phyloP scores from a whole-genome alignment of 2,329 filamentous ascomycete genomes.

The Trichoderma cornu-damae region DNA sequence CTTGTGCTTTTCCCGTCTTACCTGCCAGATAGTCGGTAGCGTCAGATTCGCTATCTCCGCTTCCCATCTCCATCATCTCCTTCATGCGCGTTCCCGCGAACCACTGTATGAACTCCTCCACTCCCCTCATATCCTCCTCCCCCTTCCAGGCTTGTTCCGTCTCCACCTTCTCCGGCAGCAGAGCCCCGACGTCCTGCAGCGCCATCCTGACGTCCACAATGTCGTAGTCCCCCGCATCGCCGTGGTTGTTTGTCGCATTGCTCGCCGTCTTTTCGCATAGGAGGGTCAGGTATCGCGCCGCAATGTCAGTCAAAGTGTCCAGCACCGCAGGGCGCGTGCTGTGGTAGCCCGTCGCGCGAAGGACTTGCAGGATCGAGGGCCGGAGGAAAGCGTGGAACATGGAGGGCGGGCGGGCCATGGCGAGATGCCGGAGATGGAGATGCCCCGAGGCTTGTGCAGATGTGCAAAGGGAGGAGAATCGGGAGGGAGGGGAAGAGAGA shows the following conservation, averaged over 20 bases:
- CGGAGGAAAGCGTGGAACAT: conserved; percentile 72
- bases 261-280: conserved; percentile 68
- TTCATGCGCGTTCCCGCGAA: conserved; percentile 66
- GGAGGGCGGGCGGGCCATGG: conserved; percentile 44
- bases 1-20: conserved; percentile 33
- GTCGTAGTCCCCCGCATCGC: conserved; percentile 43
- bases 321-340: conserved; percentile 74
- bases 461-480: neutral
- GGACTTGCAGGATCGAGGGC: conserved; percentile 81
- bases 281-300: conserved; percentile 71
- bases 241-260: conserved; percentile 65
- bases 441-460: neutral
- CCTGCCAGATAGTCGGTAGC: conserved; percentile 66
- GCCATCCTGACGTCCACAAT: conserved; percentile 80
- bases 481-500: neutral
- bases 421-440: neutral
- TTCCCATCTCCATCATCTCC: conserved; percentile 77
- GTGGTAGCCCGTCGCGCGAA: conserved; percentile 87
- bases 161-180: conserved; percentile 62
- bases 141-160: conserved; percentile 64
- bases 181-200: conserved; percentile 71
- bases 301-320: conserved; percentile 82
- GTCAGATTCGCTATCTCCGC: conserved; percentile 59
- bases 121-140: conserved; percentile 71
- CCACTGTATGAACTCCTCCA: conserved; percentile 77